A percentile compares a stretch with the other conserved stretches of the same genome.
Evolutionary conservation across 371 early-diverging fungal species (phyloP).

Genomic region (Rhizomucor miehei): DNA sequence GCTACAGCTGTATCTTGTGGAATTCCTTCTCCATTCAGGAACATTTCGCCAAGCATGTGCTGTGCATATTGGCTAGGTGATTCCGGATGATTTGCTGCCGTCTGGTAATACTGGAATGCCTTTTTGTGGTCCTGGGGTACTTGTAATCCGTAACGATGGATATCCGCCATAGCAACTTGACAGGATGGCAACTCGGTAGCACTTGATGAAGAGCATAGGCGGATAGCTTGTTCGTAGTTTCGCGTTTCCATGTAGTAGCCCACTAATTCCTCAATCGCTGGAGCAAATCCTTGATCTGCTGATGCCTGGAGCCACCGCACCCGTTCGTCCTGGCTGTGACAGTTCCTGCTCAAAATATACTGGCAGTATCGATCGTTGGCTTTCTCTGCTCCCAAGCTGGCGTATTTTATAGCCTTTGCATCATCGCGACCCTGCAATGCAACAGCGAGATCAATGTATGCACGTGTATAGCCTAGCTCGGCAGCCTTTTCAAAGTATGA

Average conservation of each 20-base stretch:
- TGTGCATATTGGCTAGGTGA: conserved; percentile 41
- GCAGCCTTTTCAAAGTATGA: conserved; percentile 37
- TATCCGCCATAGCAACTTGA: conserved; percentile 41
- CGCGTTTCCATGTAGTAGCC: conserved; percentile 28
- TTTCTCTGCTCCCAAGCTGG: conserved; percentile 27
- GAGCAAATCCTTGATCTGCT: conserved; percentile 38
- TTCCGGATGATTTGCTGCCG: conserved; percentile 40
- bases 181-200: conserved; percentile 30
- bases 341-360: conserved; percentile 37
- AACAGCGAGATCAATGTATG: conserved; percentile 41
- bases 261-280: conserved; percentile 40
- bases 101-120: conserved; percentile 44
- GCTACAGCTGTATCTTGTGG: conserved; percentile 43
- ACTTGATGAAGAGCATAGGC: conserved; percentile 19
- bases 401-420: conserved; percentile 27
- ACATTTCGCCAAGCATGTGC: conserved; percentile 52
- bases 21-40: conserved; percentile 45
- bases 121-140: conserved; percentile 33
- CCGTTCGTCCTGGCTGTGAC: conserved; percentile 23
- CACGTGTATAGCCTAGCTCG: conserved; percentile 35
- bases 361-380: conserved; percentile 44
- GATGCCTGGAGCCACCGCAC: conserved; percentile 33
- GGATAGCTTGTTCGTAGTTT: conserved; percentile 28
- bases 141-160: conserved; percentile 40
- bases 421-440: conserved; percentile 24